Conservation (phyloP, 208 protist species). For the Angomonas deanei region DNA sequence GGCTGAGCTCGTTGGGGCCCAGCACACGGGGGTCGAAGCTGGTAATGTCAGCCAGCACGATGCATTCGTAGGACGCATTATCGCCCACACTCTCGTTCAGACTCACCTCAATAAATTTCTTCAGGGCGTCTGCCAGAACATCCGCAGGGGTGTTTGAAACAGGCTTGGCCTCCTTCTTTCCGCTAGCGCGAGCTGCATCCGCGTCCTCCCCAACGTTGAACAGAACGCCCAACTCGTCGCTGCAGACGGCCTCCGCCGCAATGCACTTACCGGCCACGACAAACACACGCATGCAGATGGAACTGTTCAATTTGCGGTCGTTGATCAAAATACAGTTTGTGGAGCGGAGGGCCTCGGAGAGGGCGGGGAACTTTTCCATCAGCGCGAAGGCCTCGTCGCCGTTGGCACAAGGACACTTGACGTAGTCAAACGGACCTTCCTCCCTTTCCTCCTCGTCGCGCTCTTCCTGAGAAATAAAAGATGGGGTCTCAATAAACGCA, state of each 20-base stretch:
- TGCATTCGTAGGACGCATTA: constrained; percentile 39
- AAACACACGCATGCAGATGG: constrained; percentile 37
- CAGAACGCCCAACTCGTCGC: constrained; percentile 30
- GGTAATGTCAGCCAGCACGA: constrained; percentile 42
- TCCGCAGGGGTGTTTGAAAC: constrained; percentile 11
- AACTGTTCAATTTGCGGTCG: constrained; percentile 26
- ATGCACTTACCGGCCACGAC: constrained; percentile 45
- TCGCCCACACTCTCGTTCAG: constrained; percentile 19
- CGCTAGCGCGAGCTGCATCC: not conserved
- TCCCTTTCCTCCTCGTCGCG: constrained; percentile 19
- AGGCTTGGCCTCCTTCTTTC: not conserved
- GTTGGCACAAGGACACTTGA: constrained; percentile 26
- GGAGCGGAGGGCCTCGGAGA: constrained; percentile 32
- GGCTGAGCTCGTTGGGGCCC: constrained; percentile 5
- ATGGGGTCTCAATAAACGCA: constrained; percentile 33
- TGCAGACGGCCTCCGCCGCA: constrained; percentile 53
- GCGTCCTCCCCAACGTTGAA: constrained; percentile 8
- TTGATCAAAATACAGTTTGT: constrained; percentile 59
- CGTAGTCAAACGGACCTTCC: constrained; percentile 28
- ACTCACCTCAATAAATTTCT: constrained; percentile 29
- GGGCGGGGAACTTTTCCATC: constrained; percentile 14
- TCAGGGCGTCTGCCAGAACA: constrained; percentile 28
- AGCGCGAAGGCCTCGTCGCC: constrained; percentile 38
- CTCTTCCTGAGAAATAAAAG: constrained; percentile 19
- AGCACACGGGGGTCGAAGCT: constrained; percentile 25